Evolutionary conservation across 2,329 filamentous ascomycete genomes (phyloP).

Genomic region (Westerdykella sp.): DNA sequence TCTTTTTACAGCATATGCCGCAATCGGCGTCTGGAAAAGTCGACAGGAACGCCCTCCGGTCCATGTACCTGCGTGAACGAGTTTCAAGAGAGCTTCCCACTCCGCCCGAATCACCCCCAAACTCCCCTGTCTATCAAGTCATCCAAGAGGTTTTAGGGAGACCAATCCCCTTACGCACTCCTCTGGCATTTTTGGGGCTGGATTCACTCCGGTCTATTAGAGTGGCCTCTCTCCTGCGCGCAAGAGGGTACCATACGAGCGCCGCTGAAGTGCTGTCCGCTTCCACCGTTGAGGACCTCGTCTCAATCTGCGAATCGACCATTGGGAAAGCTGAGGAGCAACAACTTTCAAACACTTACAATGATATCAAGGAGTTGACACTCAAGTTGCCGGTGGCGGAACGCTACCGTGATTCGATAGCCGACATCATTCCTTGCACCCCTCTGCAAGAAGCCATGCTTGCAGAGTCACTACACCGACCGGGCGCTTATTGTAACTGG

Average conservation of each 20-base stretch:
- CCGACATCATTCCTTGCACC: slow-evolving; percentile 55
- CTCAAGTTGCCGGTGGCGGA: slow-evolving; percentile 10
- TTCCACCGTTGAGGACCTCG: slow-evolving; percentile 39
- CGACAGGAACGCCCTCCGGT: slow-evolving; percentile 60
- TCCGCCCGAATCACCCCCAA: slow-evolving; percentile 9
- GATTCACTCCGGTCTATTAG: slow-evolving; percentile 61
- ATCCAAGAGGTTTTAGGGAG: slow-evolving; percentile 41
- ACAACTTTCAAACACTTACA: not conserved
- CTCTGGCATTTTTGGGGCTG: slow-evolving; percentile 52
- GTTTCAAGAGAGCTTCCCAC: slow-evolving; percentile 9
- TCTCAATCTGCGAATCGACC: slow-evolving; percentile 14
- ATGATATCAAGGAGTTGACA: slow-evolving; percentile 1
- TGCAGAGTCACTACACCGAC: slow-evolving; percentile 58
- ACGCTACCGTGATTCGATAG: slow-evolving; percentile 8
- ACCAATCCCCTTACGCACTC: slow-evolving; percentile 34
- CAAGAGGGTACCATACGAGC: slow-evolving; percentile 49
- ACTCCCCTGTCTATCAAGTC: slow-evolving; percentile 34
- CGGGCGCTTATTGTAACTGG: slow-evolving; percentile 69
- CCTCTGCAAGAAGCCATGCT: slow-evolving; percentile 76
- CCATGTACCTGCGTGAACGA: slow-evolving; percentile 44
- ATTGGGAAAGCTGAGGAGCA: not conserved
- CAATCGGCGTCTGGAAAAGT: slow-evolving; percentile 78
- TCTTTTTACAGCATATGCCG: slow-evolving; percentile 60
- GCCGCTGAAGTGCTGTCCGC: slow-evolving; percentile 58
- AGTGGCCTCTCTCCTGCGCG: slow-evolving; percentile 59